These are phyloP conservation scores for Penicillium bialowiezense DNA, from an alignment of 495 filamentous ascomycete genomes.

Conservation along the genomic window DNA sequence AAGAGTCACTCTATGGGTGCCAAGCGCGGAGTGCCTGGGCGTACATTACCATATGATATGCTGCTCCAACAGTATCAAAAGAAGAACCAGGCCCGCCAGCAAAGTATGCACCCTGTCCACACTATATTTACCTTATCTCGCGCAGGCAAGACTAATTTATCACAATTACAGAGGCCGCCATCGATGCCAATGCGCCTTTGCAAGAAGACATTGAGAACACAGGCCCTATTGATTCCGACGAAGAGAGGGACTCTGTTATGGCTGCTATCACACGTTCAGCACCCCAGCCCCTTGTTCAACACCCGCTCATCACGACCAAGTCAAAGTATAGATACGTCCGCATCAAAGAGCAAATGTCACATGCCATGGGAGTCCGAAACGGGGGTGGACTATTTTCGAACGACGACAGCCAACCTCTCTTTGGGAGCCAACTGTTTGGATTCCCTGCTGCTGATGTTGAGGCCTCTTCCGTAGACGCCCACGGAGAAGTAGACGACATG, in stretches of 20 bases:
- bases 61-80: constrained; percentile 93
- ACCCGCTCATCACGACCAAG: constrained; percentile 63
- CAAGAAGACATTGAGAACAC: constrained; percentile 76
- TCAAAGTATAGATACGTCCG: constrained; percentile 78
- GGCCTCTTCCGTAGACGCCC: constrained; percentile 19
- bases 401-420: constrained; percentile 28
- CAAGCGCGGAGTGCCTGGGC: constrained; percentile 84
- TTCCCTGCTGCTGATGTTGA: constrained; percentile 26
- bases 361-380: constrained; percentile 57
- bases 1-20: constrained; percentile 97
- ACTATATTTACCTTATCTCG: neutral
- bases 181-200: constrained; percentile 90
- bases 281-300: constrained; percentile 69
- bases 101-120: constrained; percentile 58
- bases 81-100: constrained; percentile 97
- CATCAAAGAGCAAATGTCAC: constrained; percentile 82
- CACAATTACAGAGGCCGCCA: constrained; percentile 66
- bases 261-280: constrained; percentile 69
- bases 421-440: constrained; percentile 33
- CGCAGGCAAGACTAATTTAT: constrained; percentile 6
- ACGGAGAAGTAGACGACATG: constrained; percentile 19
- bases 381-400: constrained; percentile 47
- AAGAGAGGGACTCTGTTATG: constrained; percentile 90
- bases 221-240: constrained; percentile 84
- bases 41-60: constrained; percentile 93